A percentile compares a stretch with the other conserved stretches of the same genome.
These are phyloP conservation scores for Colletotrichum sp. DNA, from an alignment of 2,329 filamentous ascomycete species.

Conservation along the genomic window DNA sequence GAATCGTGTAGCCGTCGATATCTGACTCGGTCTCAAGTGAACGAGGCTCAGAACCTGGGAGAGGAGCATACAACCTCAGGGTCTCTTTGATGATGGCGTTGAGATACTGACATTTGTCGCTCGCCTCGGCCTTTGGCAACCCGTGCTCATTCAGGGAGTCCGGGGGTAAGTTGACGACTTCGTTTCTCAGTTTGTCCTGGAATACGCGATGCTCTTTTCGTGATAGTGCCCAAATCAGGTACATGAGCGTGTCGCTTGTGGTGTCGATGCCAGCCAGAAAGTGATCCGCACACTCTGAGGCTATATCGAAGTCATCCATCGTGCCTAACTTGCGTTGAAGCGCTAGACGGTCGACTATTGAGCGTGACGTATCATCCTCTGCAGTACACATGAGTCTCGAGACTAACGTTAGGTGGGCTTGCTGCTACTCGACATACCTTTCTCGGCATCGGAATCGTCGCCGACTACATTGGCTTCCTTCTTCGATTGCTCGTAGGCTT, in stretches of 20 bases:
- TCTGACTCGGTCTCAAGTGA: not conserved
- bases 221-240: not conserved
- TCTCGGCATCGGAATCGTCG: accelerated
- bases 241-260: not conserved
- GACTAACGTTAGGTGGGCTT: too few relatives aligned
- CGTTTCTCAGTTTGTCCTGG: not conserved
- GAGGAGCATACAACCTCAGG: not conserved
- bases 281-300: not conserved
- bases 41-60: not conserved
- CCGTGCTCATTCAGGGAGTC: not conserved
- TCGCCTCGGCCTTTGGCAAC: not conserved
- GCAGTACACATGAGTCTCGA: too few relatives aligned
- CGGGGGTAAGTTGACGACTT: not conserved
- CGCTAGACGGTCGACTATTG: not conserved
- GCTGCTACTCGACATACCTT: not conserved
- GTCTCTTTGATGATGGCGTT: not conserved
- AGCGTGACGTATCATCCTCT: not conserved
- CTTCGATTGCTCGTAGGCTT: accelerated
- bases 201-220: not conserved
- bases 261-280: not conserved
- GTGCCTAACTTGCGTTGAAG: not conserved
- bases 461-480: not conserved
- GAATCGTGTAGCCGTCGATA: not conserved
- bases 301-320: not conserved
- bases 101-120: not conserved